These are phyloP conservation scores for Starmera amethionina DNA, from an alignment of 805 yeast genomes.

Conservation along the genomic window DNA sequence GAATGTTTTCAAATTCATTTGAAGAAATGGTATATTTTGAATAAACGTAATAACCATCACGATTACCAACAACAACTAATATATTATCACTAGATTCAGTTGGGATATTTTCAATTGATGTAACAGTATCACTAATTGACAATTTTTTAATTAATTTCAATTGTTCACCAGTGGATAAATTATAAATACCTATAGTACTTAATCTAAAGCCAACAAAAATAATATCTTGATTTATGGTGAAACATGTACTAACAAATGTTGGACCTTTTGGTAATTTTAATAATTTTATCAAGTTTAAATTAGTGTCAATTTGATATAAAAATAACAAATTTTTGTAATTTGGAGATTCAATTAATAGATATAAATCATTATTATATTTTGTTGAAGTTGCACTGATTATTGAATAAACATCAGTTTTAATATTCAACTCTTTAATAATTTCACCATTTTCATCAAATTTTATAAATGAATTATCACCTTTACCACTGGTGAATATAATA, in stretches of 20 bases:
- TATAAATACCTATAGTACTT: slow-evolving; percentile 53
- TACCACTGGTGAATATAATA: slow-evolving; percentile 23
- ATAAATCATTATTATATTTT: slow-evolving; percentile 18
- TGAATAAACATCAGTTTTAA: slow-evolving; percentile 28
- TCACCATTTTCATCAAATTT: slow-evolving; percentile 29
- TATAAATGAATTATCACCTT: slow-evolving; percentile 35
- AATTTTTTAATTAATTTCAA: slow-evolving; percentile 32
- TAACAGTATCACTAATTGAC: slow-evolving; percentile 59
- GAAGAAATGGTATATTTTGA: slow-evolving; percentile 19
- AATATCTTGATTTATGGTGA: slow-evolving; percentile 32
- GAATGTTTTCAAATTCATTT: slow-evolving; percentile 24
- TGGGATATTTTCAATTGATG: slow-evolving; percentile 35
- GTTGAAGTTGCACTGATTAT: slow-evolving; percentile 39
- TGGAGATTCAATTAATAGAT: slow-evolving; percentile 54
- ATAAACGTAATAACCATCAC: slow-evolving; percentile 57
- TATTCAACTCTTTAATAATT: slow-evolving; percentile 11
- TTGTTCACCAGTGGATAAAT: slow-evolving; percentile 20
- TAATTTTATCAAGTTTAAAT: slow-evolving; percentile 17
- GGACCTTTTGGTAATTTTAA: slow-evolving; percentile 28
- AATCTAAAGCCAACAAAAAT: slow-evolving; percentile 64
- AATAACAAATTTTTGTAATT: slow-evolving; percentile 48
- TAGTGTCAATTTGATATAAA: slow-evolving; percentile 26
- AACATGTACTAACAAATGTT: slow-evolving; percentile 50
- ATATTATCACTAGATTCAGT: slow-evolving; percentile 12
- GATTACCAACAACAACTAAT: slow-evolving; percentile 37